phyloP scores from a whole-genome alignment of 345 rosid genomes.

The Rhodamnia rubescens region DNA sequence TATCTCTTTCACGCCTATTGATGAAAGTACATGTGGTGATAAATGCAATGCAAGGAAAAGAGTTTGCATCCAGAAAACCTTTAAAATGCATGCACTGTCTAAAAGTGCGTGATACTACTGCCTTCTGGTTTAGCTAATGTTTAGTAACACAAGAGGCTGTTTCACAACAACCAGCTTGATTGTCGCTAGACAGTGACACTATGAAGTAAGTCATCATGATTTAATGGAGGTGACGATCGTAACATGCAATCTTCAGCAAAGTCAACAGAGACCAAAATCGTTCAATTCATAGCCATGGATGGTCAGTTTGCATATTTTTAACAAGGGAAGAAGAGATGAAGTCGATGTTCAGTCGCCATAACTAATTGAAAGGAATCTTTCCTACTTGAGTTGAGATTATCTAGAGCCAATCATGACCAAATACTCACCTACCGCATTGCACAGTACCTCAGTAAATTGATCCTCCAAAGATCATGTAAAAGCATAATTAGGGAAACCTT shows the following conservation, averaged over 20 bases:
- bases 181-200: neutral
- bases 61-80: neutral
- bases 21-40: neutral
- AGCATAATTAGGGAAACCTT: neutral
- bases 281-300: neutral
- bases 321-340: neutral
- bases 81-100: neutral
- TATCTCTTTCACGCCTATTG: neutral
- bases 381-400: neutral
- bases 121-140: neutral
- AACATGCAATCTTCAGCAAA: neutral
- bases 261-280: neutral
- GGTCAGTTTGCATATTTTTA: neutral
- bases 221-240: neutral
- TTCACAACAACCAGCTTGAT: neutral
- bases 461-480: neutral
- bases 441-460: neutral
- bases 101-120: neutral
- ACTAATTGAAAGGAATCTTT: neutral
- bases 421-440: neutral
- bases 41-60: neutral
- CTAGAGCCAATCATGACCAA: neutral
- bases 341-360: neutral
- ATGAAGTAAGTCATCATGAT: neutral
- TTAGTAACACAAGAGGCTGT: neutral